A percentile compares a stretch with the other conserved stretches of the same genome.
These are phyloP conservation scores for Trichoderma pleuroti DNA, from an alignment of 2,329 filamentous ascomycete species.

Conservation along the genomic window DNA sequence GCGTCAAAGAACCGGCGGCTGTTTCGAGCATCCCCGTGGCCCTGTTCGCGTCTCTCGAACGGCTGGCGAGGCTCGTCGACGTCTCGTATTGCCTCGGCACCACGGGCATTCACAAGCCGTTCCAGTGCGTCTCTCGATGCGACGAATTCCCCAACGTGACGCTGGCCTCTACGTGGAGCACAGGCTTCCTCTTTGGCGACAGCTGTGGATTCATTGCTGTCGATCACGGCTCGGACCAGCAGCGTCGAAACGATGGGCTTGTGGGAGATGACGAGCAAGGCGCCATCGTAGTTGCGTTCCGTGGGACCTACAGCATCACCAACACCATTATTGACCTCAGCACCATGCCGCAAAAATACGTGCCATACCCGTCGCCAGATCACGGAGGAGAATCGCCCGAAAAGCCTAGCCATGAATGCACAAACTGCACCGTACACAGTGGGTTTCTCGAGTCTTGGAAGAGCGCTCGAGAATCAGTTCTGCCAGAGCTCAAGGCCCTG, in stretches of 20 bases:
- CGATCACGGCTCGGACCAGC: conserved; percentile 52
- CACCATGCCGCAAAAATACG: conserved; percentile 83
- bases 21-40: conserved; percentile 47
- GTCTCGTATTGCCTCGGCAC: conserved; percentile 90
- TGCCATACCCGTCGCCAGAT: conserved; percentile 70
- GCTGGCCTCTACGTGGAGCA: conserved; percentile 84
- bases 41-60: conserved; percentile 79
- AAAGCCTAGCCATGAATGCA: conserved; percentile 56
- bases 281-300: conserved; percentile 78
- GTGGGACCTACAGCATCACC: conserved; percentile 89
- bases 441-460: conserved; percentile 87
- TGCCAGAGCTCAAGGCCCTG: conserved; percentile 62
- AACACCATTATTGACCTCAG: conserved; percentile 90
- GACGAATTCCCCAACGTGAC: conserved; percentile 76
- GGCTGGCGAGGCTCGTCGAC: conserved; percentile 86
- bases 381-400: conserved; percentile 34
- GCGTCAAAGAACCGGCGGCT: background rate
- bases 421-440: conserved; percentile 86
- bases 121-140: conserved; percentile 81
- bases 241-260: conserved; percentile 21
- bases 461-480: conserved; percentile 64
- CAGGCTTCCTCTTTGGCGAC: conserved; percentile 79
- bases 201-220: conserved; percentile 91
- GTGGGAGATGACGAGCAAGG: conserved; percentile 19
- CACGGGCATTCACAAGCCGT: conserved; percentile 77